Conservation (phyloP, 345 rosid genomes). For the Populus tremula region DNA sequence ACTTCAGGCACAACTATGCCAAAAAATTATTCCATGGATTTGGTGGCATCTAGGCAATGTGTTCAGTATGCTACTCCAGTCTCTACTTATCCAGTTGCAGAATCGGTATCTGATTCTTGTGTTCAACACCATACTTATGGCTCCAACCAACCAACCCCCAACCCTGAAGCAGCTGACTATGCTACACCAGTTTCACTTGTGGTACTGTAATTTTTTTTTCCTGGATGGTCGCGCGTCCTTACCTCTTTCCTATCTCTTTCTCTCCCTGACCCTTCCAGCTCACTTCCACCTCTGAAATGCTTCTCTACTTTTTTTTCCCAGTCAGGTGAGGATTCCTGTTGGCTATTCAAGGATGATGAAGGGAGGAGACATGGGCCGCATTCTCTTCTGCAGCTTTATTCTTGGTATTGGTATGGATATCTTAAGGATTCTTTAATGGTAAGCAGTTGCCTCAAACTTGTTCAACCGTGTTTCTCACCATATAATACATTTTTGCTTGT, state of each 20-base stretch:
- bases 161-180: slow-evolving; percentile 26
- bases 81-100: slow-evolving; percentile 23
- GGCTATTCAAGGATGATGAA: slow-evolving; percentile 71
- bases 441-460: slow-evolving; percentile 16
- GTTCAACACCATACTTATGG: slow-evolving; percentile 21
- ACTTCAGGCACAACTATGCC: slow-evolving; percentile 26
- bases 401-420: slow-evolving; percentile 65
- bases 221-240: background rate
- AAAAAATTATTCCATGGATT: slow-evolving; percentile 20
- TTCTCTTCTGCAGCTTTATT: slow-evolving; percentile 58
- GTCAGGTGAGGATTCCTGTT: slow-evolving; percentile 66
- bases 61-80: slow-evolving; percentile 28
- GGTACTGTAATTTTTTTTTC: slow-evolving; percentile 36
- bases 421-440: slow-evolving; percentile 62
- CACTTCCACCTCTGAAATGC: background rate
- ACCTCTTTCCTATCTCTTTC: background rate
- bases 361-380: slow-evolving; percentile 81
- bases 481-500: background rate
- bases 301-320: slow-evolving; percentile 22
- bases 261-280: background rate
- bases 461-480: background rate
- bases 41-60: slow-evolving; percentile 24
- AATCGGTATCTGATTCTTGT: slow-evolving; percentile 31
- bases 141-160: slow-evolving; percentile 32
- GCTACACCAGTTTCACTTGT: slow-evolving; percentile 31